Conservation (phyloP, 2,329 filamentous ascomycete species). For the Cladosporium sp. region DNA sequence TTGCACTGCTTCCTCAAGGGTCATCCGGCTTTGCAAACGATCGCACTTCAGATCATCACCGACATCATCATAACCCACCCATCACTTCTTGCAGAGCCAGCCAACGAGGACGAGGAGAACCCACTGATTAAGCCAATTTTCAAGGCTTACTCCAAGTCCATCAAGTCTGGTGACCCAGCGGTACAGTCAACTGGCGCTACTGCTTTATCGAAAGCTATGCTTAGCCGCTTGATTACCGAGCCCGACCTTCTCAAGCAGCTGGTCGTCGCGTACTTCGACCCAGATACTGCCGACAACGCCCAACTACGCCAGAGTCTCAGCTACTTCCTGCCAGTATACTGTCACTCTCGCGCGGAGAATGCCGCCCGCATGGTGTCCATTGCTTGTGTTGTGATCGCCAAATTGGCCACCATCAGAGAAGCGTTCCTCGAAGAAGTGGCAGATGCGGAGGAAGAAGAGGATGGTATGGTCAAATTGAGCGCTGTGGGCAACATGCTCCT, state of each 20-base stretch:
- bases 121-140: constrained; percentile 60
- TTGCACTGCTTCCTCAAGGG: constrained; percentile 95
- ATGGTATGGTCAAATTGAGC: constrained; percentile 69
- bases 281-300: constrained; percentile 73
- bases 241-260: constrained; percentile 73
- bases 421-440: constrained; percentile 39
- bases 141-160: constrained; percentile 79
- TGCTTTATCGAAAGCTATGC: constrained; percentile 79
- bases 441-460: constrained; percentile 65
- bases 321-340: constrained; percentile 94
- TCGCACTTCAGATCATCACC: constrained; percentile 83
- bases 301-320: constrained; percentile 79
- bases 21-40: constrained; percentile 82
- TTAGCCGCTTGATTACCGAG: constrained; percentile 73
- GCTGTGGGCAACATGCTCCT: constrained; percentile 77
- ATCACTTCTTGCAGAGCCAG: constrained; percentile 62
- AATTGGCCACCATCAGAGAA: constrained; percentile 48
- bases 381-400: constrained; percentile 68
- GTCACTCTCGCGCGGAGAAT: constrained; percentile 77
- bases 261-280: constrained; percentile 81
- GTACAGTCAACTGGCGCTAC: constrained; percentile 79
- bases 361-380: constrained; percentile 75
- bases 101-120: constrained; percentile 39
- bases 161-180: constrained; percentile 67
- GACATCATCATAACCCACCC: constrained; percentile 91